phyloP scores from a whole-genome alignment of 1,284 basidiomycete genomes.

The Austroboletus novae-zelandiae region DNA sequence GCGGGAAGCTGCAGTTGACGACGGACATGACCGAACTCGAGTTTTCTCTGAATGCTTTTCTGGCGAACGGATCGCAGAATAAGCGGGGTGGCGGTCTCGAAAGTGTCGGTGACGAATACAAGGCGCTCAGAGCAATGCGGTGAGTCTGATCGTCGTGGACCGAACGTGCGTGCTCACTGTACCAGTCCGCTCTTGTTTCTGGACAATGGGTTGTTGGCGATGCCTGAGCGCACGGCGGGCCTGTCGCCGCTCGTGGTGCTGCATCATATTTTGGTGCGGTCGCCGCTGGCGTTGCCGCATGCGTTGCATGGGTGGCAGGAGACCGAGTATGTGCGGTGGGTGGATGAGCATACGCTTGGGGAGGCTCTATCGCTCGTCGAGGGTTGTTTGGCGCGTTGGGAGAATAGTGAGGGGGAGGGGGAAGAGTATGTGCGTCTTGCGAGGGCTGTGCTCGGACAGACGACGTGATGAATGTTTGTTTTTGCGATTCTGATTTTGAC shows the following conservation, averaged over 20 bases:
- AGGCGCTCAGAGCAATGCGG: conserved; percentile 77
- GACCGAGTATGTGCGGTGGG: conserved; percentile 87
- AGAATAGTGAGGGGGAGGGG: conserved; percentile 54
- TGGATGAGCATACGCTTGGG: conserved; percentile 72
- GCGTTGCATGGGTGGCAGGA: conserved; percentile 89
- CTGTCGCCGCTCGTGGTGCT: conserved; percentile 82
- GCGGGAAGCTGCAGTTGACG: conserved; percentile 87
- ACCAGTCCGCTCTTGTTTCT: conserved; percentile 82
- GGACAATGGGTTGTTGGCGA: conserved; percentile 67
- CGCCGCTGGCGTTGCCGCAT: conserved; percentile 82
- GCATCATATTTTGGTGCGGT: conserved; percentile 91
- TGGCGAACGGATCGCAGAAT: conserved; percentile 55
- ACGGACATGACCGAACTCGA: conserved; percentile 96
- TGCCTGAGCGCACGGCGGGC: conserved; percentile 63
- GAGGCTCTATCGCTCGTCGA: conserved; percentile 74
- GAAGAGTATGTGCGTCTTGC: conserved; percentile 64
- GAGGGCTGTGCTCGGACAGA: conserved; percentile 49
- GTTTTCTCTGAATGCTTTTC: conserved; percentile 80
- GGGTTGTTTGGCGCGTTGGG: conserved; percentile 69
- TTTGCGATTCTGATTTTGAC: no score
- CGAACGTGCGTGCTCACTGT: conserved; percentile 4
- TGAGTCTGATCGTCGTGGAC: conserved; percentile 33
- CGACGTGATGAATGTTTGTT: no score
- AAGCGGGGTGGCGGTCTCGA: conserved; percentile 67
- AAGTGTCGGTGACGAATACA: conserved; percentile 77